These are phyloP conservation scores for Cymbopogon citratus DNA, from an alignment of 176 grass and related monocot genomes.

Conservation along the genomic window DNA sequence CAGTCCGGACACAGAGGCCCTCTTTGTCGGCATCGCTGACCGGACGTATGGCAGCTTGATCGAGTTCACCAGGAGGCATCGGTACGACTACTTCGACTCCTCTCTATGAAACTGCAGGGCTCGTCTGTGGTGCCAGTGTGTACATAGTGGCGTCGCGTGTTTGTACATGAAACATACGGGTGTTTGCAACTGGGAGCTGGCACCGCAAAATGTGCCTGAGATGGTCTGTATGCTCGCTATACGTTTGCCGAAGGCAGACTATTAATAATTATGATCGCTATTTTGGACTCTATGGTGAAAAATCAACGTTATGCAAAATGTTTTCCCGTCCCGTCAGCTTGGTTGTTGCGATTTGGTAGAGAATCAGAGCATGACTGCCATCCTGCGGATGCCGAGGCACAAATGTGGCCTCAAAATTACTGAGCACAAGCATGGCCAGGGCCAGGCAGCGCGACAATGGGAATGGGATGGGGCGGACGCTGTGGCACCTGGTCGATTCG, in stretches of 20 bases:
- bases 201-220: neutral
- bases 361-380: too few species aligned
- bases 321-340: neutral
- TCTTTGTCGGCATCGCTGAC: constrained; percentile 62
- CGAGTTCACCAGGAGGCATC: constrained; percentile 51
- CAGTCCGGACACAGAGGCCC: constrained; percentile 43
- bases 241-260: neutral
- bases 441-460: too few species aligned
- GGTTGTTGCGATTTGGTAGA: neutral
- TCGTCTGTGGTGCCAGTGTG: neutral
- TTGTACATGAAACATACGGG: neutral
- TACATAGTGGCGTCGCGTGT: neutral
- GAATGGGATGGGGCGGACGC: too few species aligned
- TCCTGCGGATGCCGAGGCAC: too few species aligned
- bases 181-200: neutral
- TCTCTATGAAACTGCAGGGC: constrained; percentile 9
- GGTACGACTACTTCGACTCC: constrained; percentile 30
- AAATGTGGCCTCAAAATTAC: too few species aligned
- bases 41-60: constrained; percentile 62
- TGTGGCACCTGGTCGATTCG: too few species aligned
- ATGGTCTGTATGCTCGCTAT: neutral
- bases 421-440: too few species aligned
- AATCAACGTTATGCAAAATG: neutral
- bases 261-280: neutral
- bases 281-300: neutral